Evolutionary conservation across 1,284 basidiomycete species (phyloP), one percentile per base, ranked within the genome.

Genomic region (Mycena citricolor): DNA sequence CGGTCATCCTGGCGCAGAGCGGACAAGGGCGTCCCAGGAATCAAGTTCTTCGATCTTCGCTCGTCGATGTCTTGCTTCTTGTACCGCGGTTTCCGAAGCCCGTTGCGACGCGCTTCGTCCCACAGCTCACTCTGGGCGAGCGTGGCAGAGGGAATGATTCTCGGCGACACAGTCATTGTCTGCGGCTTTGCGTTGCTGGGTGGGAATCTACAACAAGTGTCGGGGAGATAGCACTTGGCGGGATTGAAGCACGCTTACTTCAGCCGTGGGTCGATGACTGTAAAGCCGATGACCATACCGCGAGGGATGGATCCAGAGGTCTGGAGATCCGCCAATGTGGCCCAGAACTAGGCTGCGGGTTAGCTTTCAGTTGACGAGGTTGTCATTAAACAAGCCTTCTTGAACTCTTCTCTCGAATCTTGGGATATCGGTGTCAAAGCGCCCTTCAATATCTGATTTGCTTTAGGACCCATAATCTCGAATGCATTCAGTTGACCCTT

Each of bases 271-370:
- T 97, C 93, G 32, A 86, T 67, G 0, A 90, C 84, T 20, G 71
- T 81, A 44, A 90, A 76, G 0, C 90, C 90, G n/a, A 88, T 67
- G 0, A 90, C 63, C 71, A 86, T 85, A 4, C 83, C 85, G 21
- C 80, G 70, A 4, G 89, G 81, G 8, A 88, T 59, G n/a, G 77
- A 78, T 1, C 74, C 80, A 10, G 83, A 68, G 13, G 81, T 79
- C 53, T 84, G 83, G 5, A 89, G 54, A 43, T 79, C 66, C 2
- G 66, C 65, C 19, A 94, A 64, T 0, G 70, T 69, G 5, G 70
- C 62, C 84, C 90, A 91, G 55, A 88, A 86, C 87, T 91, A 54
- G n/a, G n/a, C n/a, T n/a, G n/a, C n/a, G n/a, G n/a, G n/a, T n/a
- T n/a, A n/a, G n/a, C 5, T 5, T 4, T n/a, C n/a, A n/a, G n/a